Percentiles rank a stretch among this genome's conserved stretches.
phyloP scores from a whole-genome alignment of 2,329 filamentous ascomycete genomes.

The Corynespora cassiicola region DNA sequence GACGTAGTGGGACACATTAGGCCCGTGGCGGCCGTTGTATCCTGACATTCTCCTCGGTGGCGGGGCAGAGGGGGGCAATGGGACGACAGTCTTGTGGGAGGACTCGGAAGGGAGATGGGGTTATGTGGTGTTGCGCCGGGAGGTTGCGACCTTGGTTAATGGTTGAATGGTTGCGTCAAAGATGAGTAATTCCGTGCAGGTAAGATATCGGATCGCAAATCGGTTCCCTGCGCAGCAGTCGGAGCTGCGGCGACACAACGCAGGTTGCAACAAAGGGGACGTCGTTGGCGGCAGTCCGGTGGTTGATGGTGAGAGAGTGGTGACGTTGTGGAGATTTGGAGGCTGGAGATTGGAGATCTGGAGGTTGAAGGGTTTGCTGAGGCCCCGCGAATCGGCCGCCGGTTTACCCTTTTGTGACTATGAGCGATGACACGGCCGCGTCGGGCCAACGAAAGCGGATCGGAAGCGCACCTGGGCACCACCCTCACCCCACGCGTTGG shows the following conservation, averaged over 20 bases:
- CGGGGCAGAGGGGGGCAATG: constrained; percentile 12
- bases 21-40: constrained; percentile 77
- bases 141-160: constrained; percentile 5
- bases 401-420: constrained; percentile 12
- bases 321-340: constrained; percentile 23
- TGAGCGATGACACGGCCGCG: constrained; percentile 17
- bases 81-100: constrained; percentile 16
- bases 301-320: constrained; percentile 18
- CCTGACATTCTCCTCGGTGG: constrained; percentile 64
- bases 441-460: constrained; percentile 6
- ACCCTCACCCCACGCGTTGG: constrained; percentile 16
- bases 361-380: constrained; percentile 11
- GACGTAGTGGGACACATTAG: constrained; percentile 90
- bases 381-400: constrained; percentile 23
- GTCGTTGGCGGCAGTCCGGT: not conserved
- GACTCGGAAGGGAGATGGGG: constrained; percentile 17
- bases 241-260: not conserved
- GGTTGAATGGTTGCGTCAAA: constrained; percentile 22
- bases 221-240: not conserved
- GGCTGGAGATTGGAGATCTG: not conserved
- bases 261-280: not conserved
- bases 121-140: constrained; percentile 19
- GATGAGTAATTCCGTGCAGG: constrained; percentile 23
- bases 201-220: too few relatives aligned
- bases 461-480: constrained; percentile 4